phyloP scores from a whole-genome alignment of 129 eudicot species.

The Heracleum sosnowskyi region DNA sequence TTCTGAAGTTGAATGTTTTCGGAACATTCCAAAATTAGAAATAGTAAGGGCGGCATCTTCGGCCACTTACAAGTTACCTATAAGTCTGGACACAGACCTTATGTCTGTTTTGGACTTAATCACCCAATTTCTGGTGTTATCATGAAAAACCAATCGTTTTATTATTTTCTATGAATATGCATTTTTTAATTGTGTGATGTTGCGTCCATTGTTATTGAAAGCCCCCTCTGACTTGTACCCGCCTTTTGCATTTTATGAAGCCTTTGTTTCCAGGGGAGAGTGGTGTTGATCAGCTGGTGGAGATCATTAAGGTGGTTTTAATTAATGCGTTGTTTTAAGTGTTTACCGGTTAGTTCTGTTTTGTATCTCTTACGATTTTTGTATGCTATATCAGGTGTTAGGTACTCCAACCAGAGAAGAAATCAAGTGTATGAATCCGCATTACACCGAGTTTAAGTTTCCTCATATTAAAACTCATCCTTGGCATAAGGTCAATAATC shows the following conservation, averaged over 20 bases:
- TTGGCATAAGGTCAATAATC: conserved; percentile 85
- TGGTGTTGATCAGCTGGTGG: conserved; percentile 94
- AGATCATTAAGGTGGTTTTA: conserved; percentile 67
- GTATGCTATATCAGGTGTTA: conserved; percentile 42
- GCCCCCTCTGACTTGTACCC: conserved; percentile 7
- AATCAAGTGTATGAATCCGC: conserved; percentile 96
- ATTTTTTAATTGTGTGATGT: background rate
- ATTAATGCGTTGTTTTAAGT: background rate
- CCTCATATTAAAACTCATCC: conserved; percentile 99
- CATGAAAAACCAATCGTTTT: background rate
- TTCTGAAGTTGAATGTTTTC: too few species aligned
- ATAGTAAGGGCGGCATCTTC: background rate
- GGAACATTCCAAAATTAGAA: background rate
- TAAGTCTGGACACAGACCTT: background rate
- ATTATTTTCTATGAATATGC: background rate
- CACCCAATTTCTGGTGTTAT: background rate
- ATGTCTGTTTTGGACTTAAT: background rate
- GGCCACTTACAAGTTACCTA: background rate
- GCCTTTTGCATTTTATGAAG: conserved; percentile 35
- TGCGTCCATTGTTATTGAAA: background rate
- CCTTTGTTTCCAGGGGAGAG: conserved; percentile 99
- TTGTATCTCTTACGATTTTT: background rate
- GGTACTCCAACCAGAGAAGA: conserved; percentile 99
- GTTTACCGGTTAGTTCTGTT: background rate
- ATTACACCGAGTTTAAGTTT: conserved; percentile 88